Conservation (phyloP, 2,329 filamentous ascomycete genomes). For the Macrophomina tecta region DNA sequence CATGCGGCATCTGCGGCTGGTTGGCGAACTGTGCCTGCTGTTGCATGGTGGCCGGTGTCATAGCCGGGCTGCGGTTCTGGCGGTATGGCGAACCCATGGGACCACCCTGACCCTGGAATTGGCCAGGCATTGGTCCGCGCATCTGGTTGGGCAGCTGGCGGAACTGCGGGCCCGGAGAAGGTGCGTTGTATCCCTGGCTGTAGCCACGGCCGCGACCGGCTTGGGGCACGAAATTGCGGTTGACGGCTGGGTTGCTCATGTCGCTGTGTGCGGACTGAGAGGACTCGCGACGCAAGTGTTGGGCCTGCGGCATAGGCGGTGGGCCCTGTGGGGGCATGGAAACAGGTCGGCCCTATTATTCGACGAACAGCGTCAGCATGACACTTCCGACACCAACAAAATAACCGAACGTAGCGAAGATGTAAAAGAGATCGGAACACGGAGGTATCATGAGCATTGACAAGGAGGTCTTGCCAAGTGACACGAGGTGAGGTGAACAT, state of each 20-base stretch:
- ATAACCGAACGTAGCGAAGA: not conserved
- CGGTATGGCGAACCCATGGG: conserved; percentile 59
- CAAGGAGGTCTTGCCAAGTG: not conserved
- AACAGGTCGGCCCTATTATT: conserved; percentile 70
- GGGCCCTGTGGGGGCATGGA: conserved; percentile 59
- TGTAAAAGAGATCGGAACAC: not conserved
- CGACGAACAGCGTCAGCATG: conserved; percentile 26
- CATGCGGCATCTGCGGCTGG: conserved; percentile 67
- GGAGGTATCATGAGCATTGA: not conserved
- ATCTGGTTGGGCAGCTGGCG: conserved; percentile 58
- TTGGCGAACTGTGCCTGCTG: conserved; percentile 60
- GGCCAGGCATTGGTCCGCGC: conserved; percentile 58
- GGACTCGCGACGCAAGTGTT: conserved; percentile 85
- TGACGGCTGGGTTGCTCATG: conserved; percentile 63
- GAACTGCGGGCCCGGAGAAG: conserved; percentile 61
- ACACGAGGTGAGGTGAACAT: conserved; percentile 49
- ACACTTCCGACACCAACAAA: conserved; percentile 2
- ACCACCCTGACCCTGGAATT: conserved; percentile 55
- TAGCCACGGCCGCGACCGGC: conserved; percentile 60
- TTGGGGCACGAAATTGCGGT: conserved; percentile 47
- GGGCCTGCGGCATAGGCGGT: conserved; percentile 62
- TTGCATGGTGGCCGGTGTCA: conserved; percentile 67
- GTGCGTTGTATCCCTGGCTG: conserved; percentile 49
- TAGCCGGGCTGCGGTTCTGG: conserved; percentile 65
- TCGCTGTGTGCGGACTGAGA: conserved; percentile 82